Evolutionary conservation across 257 asterid genomes (phyloP).

Genomic region (Asclepias syriaca): DNA sequence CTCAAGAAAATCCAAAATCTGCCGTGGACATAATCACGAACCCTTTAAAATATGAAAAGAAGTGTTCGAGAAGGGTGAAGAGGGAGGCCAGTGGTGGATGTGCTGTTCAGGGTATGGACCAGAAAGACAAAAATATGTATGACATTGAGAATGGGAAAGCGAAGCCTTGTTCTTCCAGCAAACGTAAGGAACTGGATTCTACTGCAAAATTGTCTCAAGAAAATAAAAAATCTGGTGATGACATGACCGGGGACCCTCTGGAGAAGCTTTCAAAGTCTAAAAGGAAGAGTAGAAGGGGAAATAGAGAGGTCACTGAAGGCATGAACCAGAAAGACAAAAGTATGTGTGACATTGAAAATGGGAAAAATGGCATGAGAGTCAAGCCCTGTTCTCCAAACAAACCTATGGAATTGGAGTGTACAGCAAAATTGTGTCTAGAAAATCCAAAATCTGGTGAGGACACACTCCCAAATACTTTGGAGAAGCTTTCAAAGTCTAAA

Average conservation of each 20-base stretch:
- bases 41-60: slow-evolving; percentile 17
- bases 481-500: slow-evolving; percentile 15
- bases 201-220: slow-evolving; percentile 20
- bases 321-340: slow-evolving; percentile 3
- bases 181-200: slow-evolving; percentile 17
- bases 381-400: slow-evolving; percentile 5
- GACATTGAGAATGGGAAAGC: not conserved
- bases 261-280: slow-evolving; percentile 19
- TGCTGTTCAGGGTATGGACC: not conserved
- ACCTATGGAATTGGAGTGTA: slow-evolving; percentile 16
- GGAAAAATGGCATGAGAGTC: not conserved
- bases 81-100: not conserved
- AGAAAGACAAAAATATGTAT: slow-evolving; percentile 3
- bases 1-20: slow-evolving; percentile 18
- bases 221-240: slow-evolving; percentile 16
- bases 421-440: slow-evolving; percentile 20
- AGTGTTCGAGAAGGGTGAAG: slow-evolving; percentile 10
- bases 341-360: not conserved
- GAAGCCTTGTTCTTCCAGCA: slow-evolving; percentile 1
- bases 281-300: slow-evolving; percentile 18
- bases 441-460: slow-evolving; percentile 18
- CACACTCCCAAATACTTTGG: slow-evolving; percentile 22
- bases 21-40: slow-evolving; percentile 18
- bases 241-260: slow-evolving; percentile 18
- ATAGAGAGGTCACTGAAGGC: slow-evolving; percentile 12